Percentiles rank a stretch among this genome's conserved stretches.
These are phyloP conservation scores for Balansia obtecta DNA, from an alignment of 2,329 filamentous ascomycete species.

Conservation along the genomic window DNA sequence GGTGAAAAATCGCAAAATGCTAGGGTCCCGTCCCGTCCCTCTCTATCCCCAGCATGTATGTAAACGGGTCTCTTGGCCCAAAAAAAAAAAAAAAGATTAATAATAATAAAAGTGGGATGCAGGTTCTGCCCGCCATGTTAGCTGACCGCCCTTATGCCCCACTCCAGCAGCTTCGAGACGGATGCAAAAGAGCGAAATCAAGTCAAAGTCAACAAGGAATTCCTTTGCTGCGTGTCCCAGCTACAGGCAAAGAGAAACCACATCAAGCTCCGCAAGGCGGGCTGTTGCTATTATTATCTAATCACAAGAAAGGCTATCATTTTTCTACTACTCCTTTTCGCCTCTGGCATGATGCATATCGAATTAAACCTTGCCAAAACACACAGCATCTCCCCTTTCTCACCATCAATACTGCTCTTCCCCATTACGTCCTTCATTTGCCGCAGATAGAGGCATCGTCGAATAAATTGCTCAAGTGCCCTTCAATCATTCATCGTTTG, in stretches of 20 bases:
- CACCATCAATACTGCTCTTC: constrained; percentile 10
- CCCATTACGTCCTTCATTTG: not conserved
- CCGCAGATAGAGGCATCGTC: constrained; percentile 2
- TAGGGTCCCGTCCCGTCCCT: too few species aligned
- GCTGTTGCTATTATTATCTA: constrained; percentile 6
- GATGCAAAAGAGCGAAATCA: too few species aligned
- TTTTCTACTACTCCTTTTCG: constrained; percentile 21
- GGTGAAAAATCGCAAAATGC: not conserved
- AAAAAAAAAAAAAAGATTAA: constrained; percentile 25
- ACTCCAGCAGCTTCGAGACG: too few species aligned
- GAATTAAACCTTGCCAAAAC: constrained; percentile 12
- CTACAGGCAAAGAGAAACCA: not conserved
- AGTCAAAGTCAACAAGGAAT: too few species aligned
- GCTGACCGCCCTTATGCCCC: constrained; percentile 17
- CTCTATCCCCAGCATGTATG: not conserved
- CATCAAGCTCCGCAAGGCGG: not conserved
- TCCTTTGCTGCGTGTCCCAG: too few species aligned
- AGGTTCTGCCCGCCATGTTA: constrained; percentile 22
- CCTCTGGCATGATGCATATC: constrained; percentile 20
- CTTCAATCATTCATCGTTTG: constrained; percentile 12
- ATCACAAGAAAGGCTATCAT: constrained; percentile 13
- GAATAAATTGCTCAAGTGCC: constrained; percentile 8
- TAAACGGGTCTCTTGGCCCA: not conserved
- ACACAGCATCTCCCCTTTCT: constrained; percentile 7
- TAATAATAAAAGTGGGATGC: constrained; percentile 26